Conservation (phyloP, 148 eudicot genomes). For the Heliamphora exappendiculata region DNA sequence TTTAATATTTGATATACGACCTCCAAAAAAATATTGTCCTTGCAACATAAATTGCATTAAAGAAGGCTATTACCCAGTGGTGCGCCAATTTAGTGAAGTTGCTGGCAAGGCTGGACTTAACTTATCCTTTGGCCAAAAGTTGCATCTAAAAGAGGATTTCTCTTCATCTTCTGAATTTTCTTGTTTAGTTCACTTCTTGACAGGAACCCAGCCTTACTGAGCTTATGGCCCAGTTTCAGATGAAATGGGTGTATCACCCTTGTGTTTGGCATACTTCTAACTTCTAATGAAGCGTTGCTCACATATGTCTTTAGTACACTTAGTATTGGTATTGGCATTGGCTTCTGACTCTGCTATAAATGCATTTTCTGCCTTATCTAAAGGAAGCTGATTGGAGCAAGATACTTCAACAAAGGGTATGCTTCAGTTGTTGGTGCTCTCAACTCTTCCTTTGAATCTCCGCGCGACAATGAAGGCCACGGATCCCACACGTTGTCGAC, state of each 20-base stretch:
- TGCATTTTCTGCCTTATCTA: background rate
- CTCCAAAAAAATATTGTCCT: background rate
- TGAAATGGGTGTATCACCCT: background rate
- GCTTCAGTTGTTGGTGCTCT: slow-evolving; percentile 33
- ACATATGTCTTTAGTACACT: background rate
- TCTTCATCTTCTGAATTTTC: background rate
- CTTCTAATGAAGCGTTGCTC: background rate
- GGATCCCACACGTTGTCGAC: slow-evolving; percentile 91
- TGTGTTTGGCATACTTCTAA: background rate
- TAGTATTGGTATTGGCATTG: background rate
- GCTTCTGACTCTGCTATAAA: background rate
- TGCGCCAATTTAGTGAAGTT: background rate
- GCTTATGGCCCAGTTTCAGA: background rate
- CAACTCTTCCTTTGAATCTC: slow-evolving; percentile 39
- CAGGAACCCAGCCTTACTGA: background rate
- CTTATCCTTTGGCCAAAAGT: background rate
- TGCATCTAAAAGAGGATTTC: background rate
- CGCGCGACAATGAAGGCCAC: slow-evolving; percentile 79
- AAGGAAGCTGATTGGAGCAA: slow-evolving; percentile 85
- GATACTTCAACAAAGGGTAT: slow-evolving; percentile 80
- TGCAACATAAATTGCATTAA: background rate
- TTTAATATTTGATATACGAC: background rate
- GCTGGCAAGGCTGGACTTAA: background rate
- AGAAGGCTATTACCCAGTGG: background rate
- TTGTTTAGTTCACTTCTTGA: background rate